phyloP scores from a whole-genome alignment of 2,329 filamentous ascomycete genomes.

The Trichoderma sp. region DNA sequence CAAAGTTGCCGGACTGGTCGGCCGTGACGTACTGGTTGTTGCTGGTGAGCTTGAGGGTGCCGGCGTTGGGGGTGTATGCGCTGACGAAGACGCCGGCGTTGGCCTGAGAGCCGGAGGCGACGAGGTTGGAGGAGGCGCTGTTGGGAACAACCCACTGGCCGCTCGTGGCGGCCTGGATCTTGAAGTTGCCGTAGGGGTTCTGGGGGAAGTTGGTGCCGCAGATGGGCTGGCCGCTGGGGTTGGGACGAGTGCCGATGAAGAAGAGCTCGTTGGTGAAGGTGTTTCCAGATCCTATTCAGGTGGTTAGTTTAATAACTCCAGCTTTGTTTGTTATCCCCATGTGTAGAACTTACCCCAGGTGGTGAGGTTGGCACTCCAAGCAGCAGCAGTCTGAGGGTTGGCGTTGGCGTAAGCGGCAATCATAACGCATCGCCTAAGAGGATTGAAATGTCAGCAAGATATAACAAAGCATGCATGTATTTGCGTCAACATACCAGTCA shows the following conservation, averaged over 20 bases:
- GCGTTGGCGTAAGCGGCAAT: conserved; percentile 26
- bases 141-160: conserved; percentile 23
- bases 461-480: background rate
- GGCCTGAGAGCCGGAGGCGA: conserved; percentile 21
- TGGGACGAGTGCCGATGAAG: conserved; percentile 28
- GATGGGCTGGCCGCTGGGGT: conserved; percentile 25
- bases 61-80: conserved; percentile 26
- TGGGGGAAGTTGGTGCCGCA: conserved; percentile 25
- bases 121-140: conserved; percentile 20
- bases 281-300: conserved; percentile 23
- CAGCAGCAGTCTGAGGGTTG: conserved; percentile 25
- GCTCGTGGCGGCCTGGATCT: conserved; percentile 22
- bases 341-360: conserved; percentile 22
- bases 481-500: conserved; percentile 21
- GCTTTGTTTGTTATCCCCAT: accelerated
- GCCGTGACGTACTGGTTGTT: conserved; percentile 24
- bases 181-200: conserved; percentile 27
- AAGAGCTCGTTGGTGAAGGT: conserved; percentile 27
- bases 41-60: conserved; percentile 19
- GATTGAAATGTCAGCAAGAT: background rate
- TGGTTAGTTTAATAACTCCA: background rate
- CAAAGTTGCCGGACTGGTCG: conserved; percentile 22
- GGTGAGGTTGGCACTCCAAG: conserved; percentile 26
- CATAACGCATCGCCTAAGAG: conserved; percentile 25
- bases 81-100: conserved; percentile 23